Evolutionary conservation across 2,329 filamentous ascomycete genomes (phyloP).

Genomic region (Tolypocladium album): DNA sequence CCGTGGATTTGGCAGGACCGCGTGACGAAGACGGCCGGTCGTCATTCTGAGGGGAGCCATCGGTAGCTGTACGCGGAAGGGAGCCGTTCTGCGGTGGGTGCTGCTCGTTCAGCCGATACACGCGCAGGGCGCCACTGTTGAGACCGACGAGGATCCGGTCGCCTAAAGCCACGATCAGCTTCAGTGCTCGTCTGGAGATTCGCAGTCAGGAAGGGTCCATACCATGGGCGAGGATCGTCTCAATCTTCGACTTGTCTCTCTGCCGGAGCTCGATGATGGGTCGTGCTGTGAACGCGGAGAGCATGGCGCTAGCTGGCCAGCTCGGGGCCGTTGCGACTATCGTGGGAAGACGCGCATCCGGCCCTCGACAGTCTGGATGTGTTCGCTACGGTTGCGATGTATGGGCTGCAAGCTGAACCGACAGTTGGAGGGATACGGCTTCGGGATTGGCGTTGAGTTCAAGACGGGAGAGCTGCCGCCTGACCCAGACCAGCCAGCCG

Average conservation of each 20-base stretch:
- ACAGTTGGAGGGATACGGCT: neutral
- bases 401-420: neutral
- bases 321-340: slow-evolving; percentile 24
- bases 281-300: slow-evolving; percentile 93
- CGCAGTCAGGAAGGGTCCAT: neutral
- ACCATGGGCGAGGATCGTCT: slow-evolving; percentile 89
- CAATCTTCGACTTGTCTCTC: slow-evolving; percentile 94
- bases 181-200: slow-evolving; percentile 8
- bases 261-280: slow-evolving; percentile 94
- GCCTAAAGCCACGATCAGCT: slow-evolving; percentile 33
- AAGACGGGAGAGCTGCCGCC: neutral
- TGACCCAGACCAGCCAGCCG: neutral
- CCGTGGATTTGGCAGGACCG: slow-evolving; percentile 48
- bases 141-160: slow-evolving; percentile 88
- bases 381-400: neutral
- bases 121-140: slow-evolving; percentile 76
- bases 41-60: slow-evolving; percentile 17
- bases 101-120: slow-evolving; percentile 80
- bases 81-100: slow-evolving; percentile 24
- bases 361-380: neutral
- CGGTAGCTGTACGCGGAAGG: slow-evolving; percentile 11
- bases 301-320: slow-evolving; percentile 53
- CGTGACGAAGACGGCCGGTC: slow-evolving; percentile 14
- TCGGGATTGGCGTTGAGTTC: neutral
- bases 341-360: slow-evolving; percentile 19